Conservation (phyloP, 192 early-diverging fungal genomes). For the Oehlia diaphana region DNA sequence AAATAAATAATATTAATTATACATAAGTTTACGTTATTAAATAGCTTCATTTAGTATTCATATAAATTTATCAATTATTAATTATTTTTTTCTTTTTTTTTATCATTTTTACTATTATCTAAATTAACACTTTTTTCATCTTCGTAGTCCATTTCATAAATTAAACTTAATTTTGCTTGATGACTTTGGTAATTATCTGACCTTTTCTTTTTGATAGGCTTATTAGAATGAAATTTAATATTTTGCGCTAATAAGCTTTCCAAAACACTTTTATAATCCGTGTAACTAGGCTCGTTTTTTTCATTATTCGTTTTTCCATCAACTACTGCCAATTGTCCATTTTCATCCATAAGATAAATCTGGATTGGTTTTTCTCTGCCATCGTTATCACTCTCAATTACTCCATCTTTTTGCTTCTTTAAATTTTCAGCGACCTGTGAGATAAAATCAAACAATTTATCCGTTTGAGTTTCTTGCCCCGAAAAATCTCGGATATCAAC, state of each 20-base stretch:
- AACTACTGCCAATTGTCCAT: not conserved
- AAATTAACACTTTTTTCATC: not conserved
- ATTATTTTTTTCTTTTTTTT: not conserved
- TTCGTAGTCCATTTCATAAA: not conserved
- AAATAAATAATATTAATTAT: too few species aligned
- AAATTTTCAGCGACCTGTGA: not conserved
- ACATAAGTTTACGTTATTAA: too few species aligned
- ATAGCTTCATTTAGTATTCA: too few species aligned
- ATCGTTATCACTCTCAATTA: not conserved
- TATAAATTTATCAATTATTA: too few species aligned
- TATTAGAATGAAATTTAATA: not conserved
- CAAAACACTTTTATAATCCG: not conserved
- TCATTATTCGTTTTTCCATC: not conserved
- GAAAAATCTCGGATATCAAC: not conserved
- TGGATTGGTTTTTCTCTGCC: not conserved
- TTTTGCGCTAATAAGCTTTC: not conserved
- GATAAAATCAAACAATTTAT: not conserved
- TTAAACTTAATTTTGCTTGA: not conserved
- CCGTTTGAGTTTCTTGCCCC: not conserved
- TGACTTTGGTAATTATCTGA: not conserved
- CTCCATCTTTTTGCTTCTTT: not conserved
- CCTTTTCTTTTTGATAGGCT: not conserved
- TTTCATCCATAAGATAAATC: not conserved
- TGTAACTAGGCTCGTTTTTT: not conserved
- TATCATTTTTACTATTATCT: not conserved